These are phyloP conservation scores for Vigna radiata DNA, from an alignment of 306 rosid species.

Conservation along the genomic window DNA sequence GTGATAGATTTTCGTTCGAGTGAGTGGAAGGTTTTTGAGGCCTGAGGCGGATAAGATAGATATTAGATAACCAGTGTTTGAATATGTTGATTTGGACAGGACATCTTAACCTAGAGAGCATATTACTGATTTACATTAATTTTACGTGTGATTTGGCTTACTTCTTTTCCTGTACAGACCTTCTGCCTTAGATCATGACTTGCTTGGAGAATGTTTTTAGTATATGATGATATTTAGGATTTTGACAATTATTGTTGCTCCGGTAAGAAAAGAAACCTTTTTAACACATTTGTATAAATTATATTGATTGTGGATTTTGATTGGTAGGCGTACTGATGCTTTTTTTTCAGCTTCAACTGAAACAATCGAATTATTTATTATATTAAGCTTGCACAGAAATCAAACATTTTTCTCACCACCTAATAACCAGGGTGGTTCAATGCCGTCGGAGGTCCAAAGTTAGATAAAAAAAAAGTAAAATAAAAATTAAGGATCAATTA, in stretches of 20 bases:
- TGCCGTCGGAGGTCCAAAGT: neutral
- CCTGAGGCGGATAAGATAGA: conserved; percentile 32
- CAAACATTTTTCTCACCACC: too few species aligned
- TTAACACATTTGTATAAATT: too few species aligned
- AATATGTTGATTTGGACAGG: conserved; percentile 34
- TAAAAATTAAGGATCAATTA: neutral
- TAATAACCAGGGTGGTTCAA: neutral
- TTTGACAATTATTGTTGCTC: neutral
- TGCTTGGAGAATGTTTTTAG: conserved; percentile 14
- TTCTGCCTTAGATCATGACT: conserved; percentile 29
- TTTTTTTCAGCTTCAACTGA: neutral
- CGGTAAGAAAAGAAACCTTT: too few species aligned
- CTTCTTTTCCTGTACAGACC: conserved; percentile 45
- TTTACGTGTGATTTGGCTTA: conserved; percentile 32
- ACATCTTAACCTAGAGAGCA: conserved; percentile 27
- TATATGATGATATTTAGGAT: conserved; percentile 8
- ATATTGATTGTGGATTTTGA: neutral
- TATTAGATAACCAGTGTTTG: conserved; percentile 40
- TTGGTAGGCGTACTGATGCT: too few species aligned
- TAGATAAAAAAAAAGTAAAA: neutral
- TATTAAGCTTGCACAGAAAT: too few species aligned
- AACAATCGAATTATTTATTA: neutral
- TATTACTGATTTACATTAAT: conserved; percentile 32
- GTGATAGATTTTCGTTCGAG: conserved; percentile 21
- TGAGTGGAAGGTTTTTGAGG: conserved; percentile 34